These are phyloP conservation scores for Oryza brachyantha DNA, from an alignment of 176 grass and related monocot genomes.

Conservation along the genomic window DNA sequence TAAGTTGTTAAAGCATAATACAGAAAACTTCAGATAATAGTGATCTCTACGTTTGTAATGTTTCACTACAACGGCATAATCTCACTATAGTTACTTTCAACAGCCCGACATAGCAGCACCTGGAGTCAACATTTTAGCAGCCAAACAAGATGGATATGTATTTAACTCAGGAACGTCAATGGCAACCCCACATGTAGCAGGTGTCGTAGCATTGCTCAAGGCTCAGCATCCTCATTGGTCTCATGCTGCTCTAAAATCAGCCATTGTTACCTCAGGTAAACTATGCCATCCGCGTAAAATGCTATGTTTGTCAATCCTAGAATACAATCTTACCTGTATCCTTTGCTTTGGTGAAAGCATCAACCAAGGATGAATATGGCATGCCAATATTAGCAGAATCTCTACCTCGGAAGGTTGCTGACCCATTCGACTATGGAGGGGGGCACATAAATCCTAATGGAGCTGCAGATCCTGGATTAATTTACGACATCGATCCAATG, in stretches of 20 bases:
- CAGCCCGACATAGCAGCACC: constrained; percentile 53
- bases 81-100: constrained; percentile 14
- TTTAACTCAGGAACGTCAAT: constrained; percentile 36
- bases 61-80: too few relatives aligned
- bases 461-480: constrained; percentile 41
- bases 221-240: constrained; percentile 43
- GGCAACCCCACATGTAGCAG: constrained; percentile 46
- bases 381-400: constrained; percentile 43
- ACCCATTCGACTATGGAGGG: constrained; percentile 60
- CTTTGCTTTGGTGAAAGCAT: constrained; percentile 29
- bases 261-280: constrained; percentile 47
- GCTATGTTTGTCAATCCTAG: background rate
- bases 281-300: background rate
- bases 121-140: constrained; percentile 46
- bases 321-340: background rate
- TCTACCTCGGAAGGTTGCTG: constrained; percentile 34
- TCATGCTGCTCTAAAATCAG: constrained; percentile 45
- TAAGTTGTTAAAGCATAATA: background rate
- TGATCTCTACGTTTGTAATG: background rate
- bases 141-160: constrained; percentile 9
- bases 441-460: constrained; percentile 40
- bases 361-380: constrained; percentile 30
- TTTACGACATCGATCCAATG: constrained; percentile 34
- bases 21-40: background rate
- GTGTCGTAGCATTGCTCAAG: constrained; percentile 43